Evolutionary conservation across 106 monocot genomes (phyloP).

Genomic region (Triglochin maritima): DNA sequence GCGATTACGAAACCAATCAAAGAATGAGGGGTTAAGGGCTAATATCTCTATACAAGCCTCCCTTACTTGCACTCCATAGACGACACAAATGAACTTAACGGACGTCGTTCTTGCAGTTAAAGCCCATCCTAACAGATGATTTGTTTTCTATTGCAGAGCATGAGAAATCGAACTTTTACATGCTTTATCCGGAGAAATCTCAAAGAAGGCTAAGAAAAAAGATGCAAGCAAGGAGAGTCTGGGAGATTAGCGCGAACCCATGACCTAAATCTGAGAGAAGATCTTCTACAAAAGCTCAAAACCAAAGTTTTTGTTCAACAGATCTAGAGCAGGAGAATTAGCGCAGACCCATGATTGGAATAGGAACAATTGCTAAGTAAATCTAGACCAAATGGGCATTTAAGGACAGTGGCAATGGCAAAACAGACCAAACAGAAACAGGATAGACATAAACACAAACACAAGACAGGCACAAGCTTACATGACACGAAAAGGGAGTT

Average conservation of each 20-base stretch:
- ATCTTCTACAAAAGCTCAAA: too few species aligned
- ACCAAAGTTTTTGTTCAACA: too few species aligned
- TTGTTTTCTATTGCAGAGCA: too few species aligned
- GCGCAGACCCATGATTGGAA: constrained; percentile 1
- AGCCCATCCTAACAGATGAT: background rate
- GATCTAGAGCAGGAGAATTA: background rate
- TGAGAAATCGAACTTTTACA: too few species aligned
- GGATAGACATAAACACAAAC: constrained; percentile 10
- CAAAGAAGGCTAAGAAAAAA: too few species aligned
- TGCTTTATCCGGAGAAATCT: too few species aligned
- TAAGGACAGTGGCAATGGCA: background rate
- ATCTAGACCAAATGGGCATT: background rate
- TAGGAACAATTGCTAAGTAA: background rate
- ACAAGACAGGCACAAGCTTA: constrained; percentile 1
- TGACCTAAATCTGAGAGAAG: too few species aligned
- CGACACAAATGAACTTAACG: background rate
- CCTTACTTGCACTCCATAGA: constrained; percentile 9
- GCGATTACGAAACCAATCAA: background rate
- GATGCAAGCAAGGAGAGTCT: too few species aligned
- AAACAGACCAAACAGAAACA: background rate
- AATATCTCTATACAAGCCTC: background rate
- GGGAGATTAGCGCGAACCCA: too few species aligned
- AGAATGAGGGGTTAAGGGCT: background rate
- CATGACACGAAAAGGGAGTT: background rate
- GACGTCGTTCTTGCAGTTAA: background rate